Conservation (phyloP, 2,329 filamentous ascomycete species). For the Coniella vitis region DNA sequence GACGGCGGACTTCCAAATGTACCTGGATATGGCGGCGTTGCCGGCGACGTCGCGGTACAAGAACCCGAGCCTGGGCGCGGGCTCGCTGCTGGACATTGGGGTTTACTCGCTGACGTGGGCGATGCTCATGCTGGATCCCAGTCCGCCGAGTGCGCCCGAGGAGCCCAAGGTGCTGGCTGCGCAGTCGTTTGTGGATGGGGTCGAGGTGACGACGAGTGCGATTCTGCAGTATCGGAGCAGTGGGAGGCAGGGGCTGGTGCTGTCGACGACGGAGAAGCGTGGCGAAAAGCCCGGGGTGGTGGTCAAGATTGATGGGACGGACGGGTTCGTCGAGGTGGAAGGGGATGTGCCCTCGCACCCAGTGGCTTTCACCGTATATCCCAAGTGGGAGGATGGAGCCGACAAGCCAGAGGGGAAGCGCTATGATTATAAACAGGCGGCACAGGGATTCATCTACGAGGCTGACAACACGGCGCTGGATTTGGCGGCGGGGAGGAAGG, state of each 20-base stretch:
- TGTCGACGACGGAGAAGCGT: neutral
- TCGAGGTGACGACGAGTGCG: constrained; percentile 6
- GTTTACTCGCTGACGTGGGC: constrained; percentile 24
- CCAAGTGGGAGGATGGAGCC: neutral
- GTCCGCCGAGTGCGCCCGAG: neutral
- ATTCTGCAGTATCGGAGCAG: constrained; percentile 1
- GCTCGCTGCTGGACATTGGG: constrained; percentile 26
- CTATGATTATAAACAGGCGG: constrained; percentile 1
- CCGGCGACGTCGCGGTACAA: constrained; percentile 19
- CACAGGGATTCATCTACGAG: constrained; percentile 17
- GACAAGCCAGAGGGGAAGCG: neutral
- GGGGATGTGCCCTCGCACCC: constrained; percentile 6
- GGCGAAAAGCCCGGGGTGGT: neutral
- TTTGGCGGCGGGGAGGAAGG: constrained; percentile 12
- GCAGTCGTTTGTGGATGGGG: neutral
- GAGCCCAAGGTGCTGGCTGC: neutral
- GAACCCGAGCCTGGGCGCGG: constrained; percentile 24
- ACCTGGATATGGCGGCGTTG: constrained; percentile 20
- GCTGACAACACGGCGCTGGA: constrained; percentile 17
- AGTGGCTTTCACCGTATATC: constrained; percentile 1
- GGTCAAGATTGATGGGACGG: neutral
- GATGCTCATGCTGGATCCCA: neutral
- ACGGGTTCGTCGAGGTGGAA: constrained; percentile 31
- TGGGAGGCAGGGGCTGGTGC: neutral
- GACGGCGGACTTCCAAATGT: constrained; percentile 25